phyloP scores from a whole-genome alignment of 2,329 filamentous ascomycete genomes.

The Pseudogymnoascus sp. region DNA sequence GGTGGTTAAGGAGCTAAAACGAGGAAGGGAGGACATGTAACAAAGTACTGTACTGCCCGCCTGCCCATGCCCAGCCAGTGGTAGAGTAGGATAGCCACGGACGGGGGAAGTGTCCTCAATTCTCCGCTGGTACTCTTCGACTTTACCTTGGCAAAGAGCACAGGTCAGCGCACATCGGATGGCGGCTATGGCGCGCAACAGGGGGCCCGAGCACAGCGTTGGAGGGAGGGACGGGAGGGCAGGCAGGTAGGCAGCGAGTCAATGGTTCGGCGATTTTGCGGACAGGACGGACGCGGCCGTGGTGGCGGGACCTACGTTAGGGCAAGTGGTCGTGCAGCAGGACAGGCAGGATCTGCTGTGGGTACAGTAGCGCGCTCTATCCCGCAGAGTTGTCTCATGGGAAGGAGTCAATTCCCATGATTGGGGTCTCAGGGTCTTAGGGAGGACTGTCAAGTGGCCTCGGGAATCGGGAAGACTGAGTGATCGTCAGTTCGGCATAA shows the following conservation, averaged over 20 bases:
- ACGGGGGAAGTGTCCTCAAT: background rate
- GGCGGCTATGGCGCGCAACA: background rate
- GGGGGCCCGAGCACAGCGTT: background rate
- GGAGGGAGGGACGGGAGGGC: background rate
- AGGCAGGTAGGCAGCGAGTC: background rate
- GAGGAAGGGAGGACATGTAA: background rate
- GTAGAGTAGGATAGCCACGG: background rate
- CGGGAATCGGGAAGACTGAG: background rate
- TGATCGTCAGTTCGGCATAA: background rate
- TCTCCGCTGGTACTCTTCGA: background rate
- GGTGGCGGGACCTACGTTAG: background rate
- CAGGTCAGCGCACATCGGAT: background rate
- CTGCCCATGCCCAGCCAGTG: background rate
- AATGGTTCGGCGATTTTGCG: constrained; percentile 8
- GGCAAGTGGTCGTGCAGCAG: background rate
- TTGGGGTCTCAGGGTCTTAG: background rate
- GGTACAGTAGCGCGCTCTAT: background rate
- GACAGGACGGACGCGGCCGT: background rate
- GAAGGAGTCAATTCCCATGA: background rate
- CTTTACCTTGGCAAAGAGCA: background rate
- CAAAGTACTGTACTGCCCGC: background rate
- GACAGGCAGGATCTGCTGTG: background rate
- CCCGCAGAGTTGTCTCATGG: background rate
- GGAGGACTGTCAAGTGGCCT: background rate
- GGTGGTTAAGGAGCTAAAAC: background rate